A percentile compares a stretch with the other conserved stretches of the same genome.
Conservation (phyloP, 805 yeast genomes). For the Metschnikowia colocasiae region DNA sequence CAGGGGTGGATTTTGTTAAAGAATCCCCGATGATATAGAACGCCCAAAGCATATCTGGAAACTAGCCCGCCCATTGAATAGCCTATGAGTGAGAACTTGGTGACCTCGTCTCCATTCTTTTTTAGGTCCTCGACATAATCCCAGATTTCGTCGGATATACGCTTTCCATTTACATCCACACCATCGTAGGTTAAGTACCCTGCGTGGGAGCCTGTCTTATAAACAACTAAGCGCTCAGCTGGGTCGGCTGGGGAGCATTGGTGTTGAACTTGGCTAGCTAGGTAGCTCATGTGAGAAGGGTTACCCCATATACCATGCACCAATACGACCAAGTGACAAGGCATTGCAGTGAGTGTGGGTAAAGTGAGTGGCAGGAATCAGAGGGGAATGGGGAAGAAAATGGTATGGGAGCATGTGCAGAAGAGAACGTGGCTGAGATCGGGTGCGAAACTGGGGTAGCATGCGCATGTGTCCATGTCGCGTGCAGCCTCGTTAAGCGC, state of each 20-base stretch:
- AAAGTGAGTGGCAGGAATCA: not conserved
- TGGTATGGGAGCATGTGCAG: not conserved
- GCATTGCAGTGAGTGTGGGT: constrained; percentile 17
- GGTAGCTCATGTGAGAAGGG: constrained; percentile 11
- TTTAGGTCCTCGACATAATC: constrained; percentile 12
- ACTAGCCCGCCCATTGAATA: constrained; percentile 87
- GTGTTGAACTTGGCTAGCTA: constrained; percentile 10
- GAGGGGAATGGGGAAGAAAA: not conserved
- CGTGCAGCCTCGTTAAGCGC: not conserved
- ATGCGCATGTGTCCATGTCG: not conserved
- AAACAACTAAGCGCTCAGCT: constrained; percentile 34
- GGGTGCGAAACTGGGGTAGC: constrained; percentile 5
- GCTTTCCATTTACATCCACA: constrained; percentile 74
- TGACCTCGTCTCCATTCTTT: constrained; percentile 30
- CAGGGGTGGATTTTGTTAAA: constrained; percentile 55
- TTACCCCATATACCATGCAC: constrained; percentile 60
- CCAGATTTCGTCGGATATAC: constrained; percentile 65
- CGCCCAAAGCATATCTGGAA: constrained; percentile 75
- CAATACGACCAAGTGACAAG: constrained; percentile 62
- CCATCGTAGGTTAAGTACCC: constrained; percentile 86
- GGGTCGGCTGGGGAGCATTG: constrained; percentile 19
- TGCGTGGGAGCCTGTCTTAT: constrained; percentile 56
- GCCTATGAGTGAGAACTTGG: constrained; percentile 71
- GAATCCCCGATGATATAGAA: constrained; percentile 49
- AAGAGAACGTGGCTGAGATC: not conserved